Evolutionary conservation across 2,329 filamentous ascomycete species (phyloP).

Genomic region (Botrytis aclada): DNA sequence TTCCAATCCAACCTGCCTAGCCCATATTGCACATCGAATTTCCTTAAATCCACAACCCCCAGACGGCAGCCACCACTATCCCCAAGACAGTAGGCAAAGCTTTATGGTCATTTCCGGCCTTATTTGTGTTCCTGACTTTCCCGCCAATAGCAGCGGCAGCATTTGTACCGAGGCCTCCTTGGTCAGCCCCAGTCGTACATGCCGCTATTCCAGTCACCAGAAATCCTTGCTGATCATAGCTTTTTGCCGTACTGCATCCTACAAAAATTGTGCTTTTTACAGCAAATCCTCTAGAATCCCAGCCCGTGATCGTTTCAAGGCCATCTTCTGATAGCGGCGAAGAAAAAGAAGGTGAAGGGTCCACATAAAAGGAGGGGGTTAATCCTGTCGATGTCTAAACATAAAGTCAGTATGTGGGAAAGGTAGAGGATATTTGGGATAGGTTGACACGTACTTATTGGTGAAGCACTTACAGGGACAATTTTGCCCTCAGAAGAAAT

Average conservation of each 20-base stretch:
- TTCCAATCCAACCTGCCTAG: neutral
- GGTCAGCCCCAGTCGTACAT: constrained; percentile 8
- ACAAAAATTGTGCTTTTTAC: constrained; percentile 44
- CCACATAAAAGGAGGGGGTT: constrained; percentile 50
- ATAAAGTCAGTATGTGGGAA: constrained; percentile 31
- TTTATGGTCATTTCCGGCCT: constrained; percentile 24
- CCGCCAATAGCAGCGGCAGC: constrained; percentile 24
- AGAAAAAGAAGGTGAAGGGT: constrained; percentile 45
- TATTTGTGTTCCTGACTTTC: constrained; percentile 28
- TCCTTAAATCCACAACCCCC: neutral
- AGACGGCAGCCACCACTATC: neutral
- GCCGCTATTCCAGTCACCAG: constrained; percentile 37
- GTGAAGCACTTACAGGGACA: constrained; percentile 65
- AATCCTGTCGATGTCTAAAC: constrained; percentile 46
- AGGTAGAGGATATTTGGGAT: constrained; percentile 14
- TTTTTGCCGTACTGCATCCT: constrained; percentile 40
- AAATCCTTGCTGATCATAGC: constrained; percentile 47
- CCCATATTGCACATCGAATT: neutral
- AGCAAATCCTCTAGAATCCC: constrained; percentile 49
- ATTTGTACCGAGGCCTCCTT: constrained; percentile 22
- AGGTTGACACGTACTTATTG: constrained; percentile 56
- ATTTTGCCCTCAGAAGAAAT: constrained; percentile 78
- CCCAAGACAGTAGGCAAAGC: constrained; percentile 5
- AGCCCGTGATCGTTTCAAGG: constrained; percentile 43
- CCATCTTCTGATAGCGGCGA: constrained; percentile 37